These are phyloP conservation scores for Pterula multifida DNA, from an alignment of 1,284 basidiomycete genomes.

Conservation along the genomic window DNA sequence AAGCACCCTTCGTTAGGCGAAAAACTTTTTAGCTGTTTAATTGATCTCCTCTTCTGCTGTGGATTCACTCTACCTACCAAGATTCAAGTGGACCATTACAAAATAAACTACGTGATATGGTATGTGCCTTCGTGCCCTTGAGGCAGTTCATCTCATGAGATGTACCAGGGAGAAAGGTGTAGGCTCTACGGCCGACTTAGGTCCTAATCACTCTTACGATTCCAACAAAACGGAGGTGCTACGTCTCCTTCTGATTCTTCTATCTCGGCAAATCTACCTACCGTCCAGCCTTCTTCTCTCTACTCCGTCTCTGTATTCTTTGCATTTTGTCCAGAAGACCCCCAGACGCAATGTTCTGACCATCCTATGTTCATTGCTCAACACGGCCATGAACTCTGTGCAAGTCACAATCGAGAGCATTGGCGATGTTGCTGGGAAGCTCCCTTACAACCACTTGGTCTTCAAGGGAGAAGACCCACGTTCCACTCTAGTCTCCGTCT, in stretches of 20 bases:
- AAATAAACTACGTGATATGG: conserved; percentile 83
- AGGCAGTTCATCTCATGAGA: conserved; percentile 3
- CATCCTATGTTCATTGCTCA: conserved; percentile 81
- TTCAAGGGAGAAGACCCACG: conserved; percentile 76
- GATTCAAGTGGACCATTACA: conserved; percentile 69
- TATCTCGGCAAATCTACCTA: conserved; percentile 81
- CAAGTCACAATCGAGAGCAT: conserved; percentile 35
- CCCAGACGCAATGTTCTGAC: conserved; percentile 77
- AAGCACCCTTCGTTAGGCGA: conserved; percentile 67
- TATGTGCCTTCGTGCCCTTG: conserved; percentile 21
- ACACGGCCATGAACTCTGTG: conserved; percentile 71
- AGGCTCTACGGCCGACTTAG: conserved; percentile 68
- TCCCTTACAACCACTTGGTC: conserved; percentile 86
- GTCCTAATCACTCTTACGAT: conserved; percentile 57
- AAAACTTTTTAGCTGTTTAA: conserved; percentile 61
- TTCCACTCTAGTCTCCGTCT: conserved; percentile 56
- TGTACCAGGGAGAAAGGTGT: conserved; percentile 83
- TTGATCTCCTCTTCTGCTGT: conserved; percentile 84
- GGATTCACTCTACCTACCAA: conserved; percentile 79
- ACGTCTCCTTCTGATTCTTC: conserved; percentile 71
- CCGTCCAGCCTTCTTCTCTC: conserved; percentile 60
- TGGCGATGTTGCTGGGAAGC: conserved; percentile 49
- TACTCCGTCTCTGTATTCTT: conserved; percentile 62
- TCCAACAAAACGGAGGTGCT: conserved; percentile 79
- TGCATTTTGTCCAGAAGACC: conserved; percentile 66